Conservation (phyloP, 2,329 filamentous ascomycete species). For the Lachnellula occidentalis region DNA sequence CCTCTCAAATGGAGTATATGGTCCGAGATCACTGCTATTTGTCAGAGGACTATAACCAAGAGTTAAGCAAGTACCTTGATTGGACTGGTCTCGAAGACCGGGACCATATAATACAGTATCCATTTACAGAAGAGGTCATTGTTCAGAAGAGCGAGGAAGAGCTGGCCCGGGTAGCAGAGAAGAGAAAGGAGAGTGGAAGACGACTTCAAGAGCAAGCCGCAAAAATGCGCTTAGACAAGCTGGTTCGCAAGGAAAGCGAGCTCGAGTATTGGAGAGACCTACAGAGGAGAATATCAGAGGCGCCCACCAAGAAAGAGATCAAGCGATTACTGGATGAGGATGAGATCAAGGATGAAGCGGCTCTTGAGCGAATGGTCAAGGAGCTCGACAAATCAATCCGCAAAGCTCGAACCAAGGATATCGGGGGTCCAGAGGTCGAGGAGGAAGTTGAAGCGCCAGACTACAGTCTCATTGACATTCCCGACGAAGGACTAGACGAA, state of each 20-base stretch:
- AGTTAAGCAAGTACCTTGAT: conserved; percentile 73
- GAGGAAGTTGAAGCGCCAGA: conserved; percentile 73
- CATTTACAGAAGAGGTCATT: conserved; percentile 85
- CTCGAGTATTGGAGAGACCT: conserved; percentile 89
- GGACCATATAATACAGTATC: conserved; percentile 85
- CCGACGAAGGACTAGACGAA: conserved; percentile 91
- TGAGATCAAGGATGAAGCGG: conserved; percentile 85
- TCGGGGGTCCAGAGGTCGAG: conserved; percentile 75
- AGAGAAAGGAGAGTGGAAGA: conserved; percentile 89
- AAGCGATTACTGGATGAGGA: conserved; percentile 81
- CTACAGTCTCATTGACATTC: conserved; percentile 81
- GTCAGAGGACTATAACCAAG: conserved; percentile 74
- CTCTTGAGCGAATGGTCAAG: conserved; percentile 76
- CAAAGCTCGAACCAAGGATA: conserved; percentile 86
- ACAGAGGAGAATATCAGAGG: conserved; percentile 63
- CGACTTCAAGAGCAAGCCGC: conserved; percentile 92
- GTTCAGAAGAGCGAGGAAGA: conserved; percentile 93
- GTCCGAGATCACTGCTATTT: conserved; percentile 87
- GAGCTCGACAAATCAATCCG: conserved; percentile 88
- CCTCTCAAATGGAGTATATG: conserved; percentile 81
- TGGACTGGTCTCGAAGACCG: conserved; percentile 90
- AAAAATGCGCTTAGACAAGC: conserved; percentile 92
- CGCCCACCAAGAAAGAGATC: conserved; percentile 86
- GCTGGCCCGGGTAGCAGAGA: conserved; percentile 81
- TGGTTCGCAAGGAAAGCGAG: conserved; percentile 94